Evolutionary conservation across 2,329 filamentous ascomycete species (phyloP), one percentile per base, ranked within the genome.

Genomic region (Parastagonospora nodorum): DNA sequence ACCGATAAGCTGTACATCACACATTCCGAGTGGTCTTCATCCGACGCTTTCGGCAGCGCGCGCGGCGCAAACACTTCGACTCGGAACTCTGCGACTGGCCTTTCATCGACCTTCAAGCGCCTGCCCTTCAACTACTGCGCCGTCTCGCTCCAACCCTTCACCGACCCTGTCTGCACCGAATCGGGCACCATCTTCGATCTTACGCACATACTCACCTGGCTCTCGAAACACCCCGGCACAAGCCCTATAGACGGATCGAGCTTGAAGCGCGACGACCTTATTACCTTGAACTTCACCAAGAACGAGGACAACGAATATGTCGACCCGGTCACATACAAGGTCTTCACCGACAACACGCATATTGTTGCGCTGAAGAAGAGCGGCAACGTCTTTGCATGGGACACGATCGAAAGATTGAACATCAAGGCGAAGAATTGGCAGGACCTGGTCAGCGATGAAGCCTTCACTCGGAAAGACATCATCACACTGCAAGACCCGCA

Each of bases 121-220:
- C 84, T 99, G 1, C 94, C 95, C 28, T 99, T 95, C 84, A 97
- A 97, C 81, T 97, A 94, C 78, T 99, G 94, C 83, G 91, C 94
- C 55, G 87, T 96, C 33, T 96, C 90, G 53, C 87, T 99, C 30
- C 94, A 97, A 71, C 95, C 95, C 7, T 99, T 97, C 79, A 85
- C 88, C 68, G 90, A 96, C 68, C 92, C 94, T 5, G 94, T 99
- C 31, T 99, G 94, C 79, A 97, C 93, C 1, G 69, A 83, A 3
- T 82, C 88, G 36, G 94, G 94, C 45, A 94, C 88, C 10, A 93
- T 96, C 53, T 99, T 97, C 75, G 95, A 99, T 68, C 84, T 97
- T 63, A 93, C 94, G 63, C 90, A 96, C 68, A 97, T 99, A 53
- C 80, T 92, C 35, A 87, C 92, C 43, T 99, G 94, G 94, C 84